A percentile compares a stretch with the other conserved stretches of the same genome.
phyloP scores from a whole-genome alignment of 2,329 filamentous ascomycete species.

The Alternaria arborescens region DNA sequence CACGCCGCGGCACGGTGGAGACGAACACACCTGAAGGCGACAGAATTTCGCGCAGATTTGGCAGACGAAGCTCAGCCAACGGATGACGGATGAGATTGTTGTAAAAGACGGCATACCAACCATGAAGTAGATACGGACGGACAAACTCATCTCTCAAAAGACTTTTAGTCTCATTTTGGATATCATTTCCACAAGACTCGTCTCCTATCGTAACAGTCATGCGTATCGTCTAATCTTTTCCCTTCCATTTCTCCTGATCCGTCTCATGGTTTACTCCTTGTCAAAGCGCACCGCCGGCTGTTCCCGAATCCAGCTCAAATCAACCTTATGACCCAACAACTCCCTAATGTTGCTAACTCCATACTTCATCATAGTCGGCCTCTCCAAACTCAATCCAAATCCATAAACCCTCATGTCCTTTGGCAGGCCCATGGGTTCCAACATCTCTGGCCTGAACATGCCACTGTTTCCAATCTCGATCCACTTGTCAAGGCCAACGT shows the following conservation, averaged over 20 bases:
- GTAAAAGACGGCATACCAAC: not conserved
- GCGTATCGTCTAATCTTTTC: not conserved
- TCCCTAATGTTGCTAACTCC: constrained; percentile 84
- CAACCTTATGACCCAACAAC: constrained; percentile 92
- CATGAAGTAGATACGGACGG: not conserved
- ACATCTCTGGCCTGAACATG: constrained; percentile 98
- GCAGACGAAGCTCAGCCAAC: not conserved
- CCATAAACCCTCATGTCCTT: constrained; percentile 93
- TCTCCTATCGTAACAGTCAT: constrained; percentile 14
- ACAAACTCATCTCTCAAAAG: not conserved
- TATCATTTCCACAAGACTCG: constrained; percentile 11
- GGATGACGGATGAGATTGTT: not conserved
- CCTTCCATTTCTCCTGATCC: not conserved
- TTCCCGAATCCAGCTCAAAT: constrained; percentile 88
- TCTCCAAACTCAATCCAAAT: constrained; percentile 89
- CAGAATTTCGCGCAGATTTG: not conserved
- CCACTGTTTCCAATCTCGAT: constrained; percentile 98
- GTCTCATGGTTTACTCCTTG: constrained; percentile 67
- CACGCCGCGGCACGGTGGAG: not conserved
- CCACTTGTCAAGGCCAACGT: constrained; percentile 70
- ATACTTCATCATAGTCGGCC: constrained; percentile 98
- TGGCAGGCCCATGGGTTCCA: constrained; percentile 92
- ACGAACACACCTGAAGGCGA: not conserved
- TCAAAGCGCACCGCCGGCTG: constrained; percentile 92
- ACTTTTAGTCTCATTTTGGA: constrained; percentile 1